These are phyloP conservation scores for Cavenderia fasciculata DNA, from an alignment of 78 protist genomes.

Conservation along the genomic window DNA sequence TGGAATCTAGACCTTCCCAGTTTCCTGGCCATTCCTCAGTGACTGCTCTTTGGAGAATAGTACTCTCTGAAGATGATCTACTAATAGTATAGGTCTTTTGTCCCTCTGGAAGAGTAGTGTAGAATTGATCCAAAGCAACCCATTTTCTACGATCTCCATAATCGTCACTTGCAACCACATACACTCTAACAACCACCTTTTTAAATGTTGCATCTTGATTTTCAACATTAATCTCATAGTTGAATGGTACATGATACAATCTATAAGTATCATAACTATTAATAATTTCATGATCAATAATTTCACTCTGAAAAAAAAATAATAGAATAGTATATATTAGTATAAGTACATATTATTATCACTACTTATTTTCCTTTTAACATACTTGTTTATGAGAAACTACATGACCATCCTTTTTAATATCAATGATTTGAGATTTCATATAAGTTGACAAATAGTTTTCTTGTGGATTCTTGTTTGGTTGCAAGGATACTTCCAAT, in stretches of 20 bases:
- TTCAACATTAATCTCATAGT: neutral
- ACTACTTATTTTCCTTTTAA: too few relatives aligned
- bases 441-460: constrained; percentile 15
- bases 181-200: constrained; percentile 8
- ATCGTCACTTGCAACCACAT: constrained; percentile 6
- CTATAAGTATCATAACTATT: constrained; percentile 11
- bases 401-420: constrained; percentile 12
- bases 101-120: constrained; percentile 12
- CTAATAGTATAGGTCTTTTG: neutral
- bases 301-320: neutral
- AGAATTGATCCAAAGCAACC: constrained; percentile 22
- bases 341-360: too few relatives aligned
- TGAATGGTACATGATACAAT: constrained; percentile 17
- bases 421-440: constrained; percentile 18
- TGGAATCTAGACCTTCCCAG: constrained; percentile 1
- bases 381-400: too few relatives aligned
- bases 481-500: neutral
- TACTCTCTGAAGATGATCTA: constrained; percentile 5
- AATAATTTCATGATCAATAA: neutral
- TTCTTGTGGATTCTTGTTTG: neutral
- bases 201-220: constrained; percentile 1
- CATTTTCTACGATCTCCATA: constrained; percentile 46
- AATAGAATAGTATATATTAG: too few relatives aligned
- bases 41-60: constrained; percentile 5
- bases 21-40: constrained; percentile 50